Evolutionary conservation across 2,329 filamentous ascomycete species (phyloP).

Genomic region (Stagonosporopsis vannaccii): DNA sequence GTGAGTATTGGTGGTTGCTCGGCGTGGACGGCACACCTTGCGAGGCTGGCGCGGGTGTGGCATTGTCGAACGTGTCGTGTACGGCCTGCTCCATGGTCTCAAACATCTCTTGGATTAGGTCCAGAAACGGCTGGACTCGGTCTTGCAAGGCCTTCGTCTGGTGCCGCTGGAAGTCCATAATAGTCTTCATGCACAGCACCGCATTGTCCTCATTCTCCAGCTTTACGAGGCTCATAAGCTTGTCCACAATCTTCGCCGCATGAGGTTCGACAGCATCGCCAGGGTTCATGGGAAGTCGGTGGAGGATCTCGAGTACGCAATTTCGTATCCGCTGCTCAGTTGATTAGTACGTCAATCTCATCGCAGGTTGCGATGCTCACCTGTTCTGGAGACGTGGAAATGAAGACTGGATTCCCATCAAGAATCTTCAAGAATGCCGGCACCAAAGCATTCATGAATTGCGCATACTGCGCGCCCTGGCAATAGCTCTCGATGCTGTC

Average conservation of each 20-base stretch:
- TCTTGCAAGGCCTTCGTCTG: slow-evolving; percentile 82
- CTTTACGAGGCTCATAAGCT: slow-evolving; percentile 86
- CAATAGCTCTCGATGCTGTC: slow-evolving; percentile 93
- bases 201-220: slow-evolving; percentile 99
- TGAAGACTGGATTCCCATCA: slow-evolving; percentile 85
- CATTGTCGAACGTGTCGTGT: slow-evolving; percentile 90
- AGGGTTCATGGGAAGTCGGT: slow-evolving; percentile 79
- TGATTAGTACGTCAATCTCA: slow-evolving; percentile 19
- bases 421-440: slow-evolving; percentile 88
- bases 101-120: slow-evolving; percentile 94
- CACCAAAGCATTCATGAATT: slow-evolving; percentile 86
- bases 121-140: slow-evolving; percentile 88
- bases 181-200: slow-evolving; percentile 96
- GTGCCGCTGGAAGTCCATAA: slow-evolving; percentile 94
- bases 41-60: slow-evolving; percentile 62
- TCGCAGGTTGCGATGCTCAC: slow-evolving; percentile 57
- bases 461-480: slow-evolving; percentile 75
- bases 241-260: slow-evolving; percentile 85
- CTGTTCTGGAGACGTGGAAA: slow-evolving; percentile 89
- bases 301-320: slow-evolving; percentile 91
- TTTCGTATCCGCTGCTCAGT: slow-evolving; percentile 77
- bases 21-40: slow-evolving; percentile 69
- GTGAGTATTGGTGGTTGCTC: slow-evolving; percentile 70
- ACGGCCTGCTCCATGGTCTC: slow-evolving; percentile 94
- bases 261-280: slow-evolving; percentile 86